Conservation (phyloP, 2,329 filamentous ascomycete species). For the Hypoxylon sp. region DNA sequence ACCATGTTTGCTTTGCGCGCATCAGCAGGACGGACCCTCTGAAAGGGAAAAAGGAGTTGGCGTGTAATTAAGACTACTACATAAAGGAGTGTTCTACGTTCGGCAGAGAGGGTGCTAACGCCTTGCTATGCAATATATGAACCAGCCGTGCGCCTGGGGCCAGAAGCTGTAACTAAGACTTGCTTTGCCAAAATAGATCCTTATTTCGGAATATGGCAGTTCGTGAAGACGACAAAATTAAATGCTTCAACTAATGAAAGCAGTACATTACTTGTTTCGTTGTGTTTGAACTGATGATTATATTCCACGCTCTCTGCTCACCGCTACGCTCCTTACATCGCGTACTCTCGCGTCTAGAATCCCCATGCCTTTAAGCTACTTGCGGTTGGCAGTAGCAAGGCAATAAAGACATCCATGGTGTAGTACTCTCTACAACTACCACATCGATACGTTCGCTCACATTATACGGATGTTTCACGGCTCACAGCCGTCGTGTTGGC, state of each 20-base stretch:
- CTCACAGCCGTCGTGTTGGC: too few species aligned
- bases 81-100: slow-evolving; percentile 2
- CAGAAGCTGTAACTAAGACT: slow-evolving; percentile 14
- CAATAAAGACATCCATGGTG: too few species aligned
- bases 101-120: neutral
- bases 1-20: slow-evolving; percentile 44
- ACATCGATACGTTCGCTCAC: too few species aligned
- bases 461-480: too few species aligned
- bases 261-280: neutral
- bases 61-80: slow-evolving; percentile 13
- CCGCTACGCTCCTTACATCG: too few species aligned
- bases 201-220: neutral
- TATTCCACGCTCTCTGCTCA: too few species aligned
- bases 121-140: slow-evolving; percentile 25
- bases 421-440: too few species aligned
- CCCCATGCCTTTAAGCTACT: too few species aligned
- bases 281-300: too few species aligned
- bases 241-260: neutral
- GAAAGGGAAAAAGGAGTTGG: slow-evolving; percentile 18
- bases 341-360: too few species aligned
- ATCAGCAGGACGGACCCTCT: slow-evolving; percentile 20
- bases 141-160: neutral
- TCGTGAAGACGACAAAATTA: neutral
- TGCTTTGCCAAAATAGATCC: slow-evolving; percentile 8
- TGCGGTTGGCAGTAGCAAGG: too few species aligned